These are phyloP conservation scores for Pyricularia grisea DNA, from an alignment of 2,329 filamentous ascomycete genomes.

Conservation along the genomic window DNA sequence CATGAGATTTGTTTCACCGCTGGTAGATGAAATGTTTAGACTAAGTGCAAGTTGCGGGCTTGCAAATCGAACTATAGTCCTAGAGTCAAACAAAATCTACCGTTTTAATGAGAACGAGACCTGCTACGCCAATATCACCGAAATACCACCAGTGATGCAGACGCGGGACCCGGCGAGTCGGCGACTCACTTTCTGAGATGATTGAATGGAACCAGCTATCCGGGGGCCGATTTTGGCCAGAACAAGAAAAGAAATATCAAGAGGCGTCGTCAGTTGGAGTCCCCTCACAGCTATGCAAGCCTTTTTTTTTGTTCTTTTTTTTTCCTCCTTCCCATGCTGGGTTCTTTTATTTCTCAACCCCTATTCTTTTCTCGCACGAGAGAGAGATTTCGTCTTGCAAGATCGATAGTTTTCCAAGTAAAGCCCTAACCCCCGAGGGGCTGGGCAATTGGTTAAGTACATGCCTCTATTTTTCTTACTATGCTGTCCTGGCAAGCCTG, in stretches of 20 bases:
- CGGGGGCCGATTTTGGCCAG: too few relatives aligned
- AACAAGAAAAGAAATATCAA: background rate
- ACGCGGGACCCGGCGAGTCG: background rate
- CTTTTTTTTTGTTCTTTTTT: too few relatives aligned
- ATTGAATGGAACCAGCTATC: background rate
- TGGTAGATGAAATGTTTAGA: background rate
- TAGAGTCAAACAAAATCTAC: background rate
- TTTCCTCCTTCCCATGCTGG: background rate
- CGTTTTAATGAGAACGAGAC: background rate
- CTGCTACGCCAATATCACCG: background rate
- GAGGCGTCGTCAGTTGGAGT: background rate
- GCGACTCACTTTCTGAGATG: background rate
- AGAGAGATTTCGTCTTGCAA: background rate
- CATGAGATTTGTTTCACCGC: background rate
- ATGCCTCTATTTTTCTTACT: background rate
- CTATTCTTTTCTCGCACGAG: background rate
- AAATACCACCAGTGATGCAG: background rate
- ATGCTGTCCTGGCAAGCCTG: background rate
- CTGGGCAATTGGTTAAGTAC: background rate
- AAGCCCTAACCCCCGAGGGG: too few relatives aligned
- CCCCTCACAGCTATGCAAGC: background rate
- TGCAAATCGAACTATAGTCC: background rate
- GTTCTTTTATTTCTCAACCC: background rate
- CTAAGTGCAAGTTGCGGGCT: background rate
- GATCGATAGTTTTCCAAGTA: background rate